A percentile compares a stretch with the other conserved stretches of the same genome.
phyloP scores from a whole-genome alignment of 225 moss, liverwort and hornwort genomes.

The Antitrichia curtipendula region DNA sequence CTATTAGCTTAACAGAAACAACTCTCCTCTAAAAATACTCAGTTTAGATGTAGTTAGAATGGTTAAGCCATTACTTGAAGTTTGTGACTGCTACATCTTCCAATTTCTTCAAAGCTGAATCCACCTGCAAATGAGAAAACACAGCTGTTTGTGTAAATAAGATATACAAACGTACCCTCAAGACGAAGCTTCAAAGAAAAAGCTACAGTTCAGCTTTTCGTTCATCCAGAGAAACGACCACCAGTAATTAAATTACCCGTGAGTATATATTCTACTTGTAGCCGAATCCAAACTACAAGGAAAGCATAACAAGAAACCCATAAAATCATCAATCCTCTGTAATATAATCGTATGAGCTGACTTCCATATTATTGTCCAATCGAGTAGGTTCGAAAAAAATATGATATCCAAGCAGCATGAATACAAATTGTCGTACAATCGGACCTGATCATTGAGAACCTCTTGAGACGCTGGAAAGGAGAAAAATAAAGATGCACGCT shows the following conservation, averaged over 20 bases:
- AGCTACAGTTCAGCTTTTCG: not conserved
- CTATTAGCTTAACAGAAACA: not conserved
- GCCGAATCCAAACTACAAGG: not conserved
- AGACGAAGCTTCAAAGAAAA: not conserved
- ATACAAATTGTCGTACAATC: not conserved
- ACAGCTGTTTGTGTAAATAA: not conserved
- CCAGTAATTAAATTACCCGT: not conserved
- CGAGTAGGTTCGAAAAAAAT: not conserved
- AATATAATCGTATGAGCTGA: not conserved
- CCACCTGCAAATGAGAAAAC: conserved; percentile 23
- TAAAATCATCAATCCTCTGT: not conserved
- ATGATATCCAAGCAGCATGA: not conserved
- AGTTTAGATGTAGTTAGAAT: not conserved
- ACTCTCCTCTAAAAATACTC: not conserved
- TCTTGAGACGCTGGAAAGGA: conserved; percentile 42
- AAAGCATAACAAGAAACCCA: not conserved
- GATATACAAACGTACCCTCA: not conserved
- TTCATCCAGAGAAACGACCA: not conserved
- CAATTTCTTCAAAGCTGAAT: conserved; percentile 33
- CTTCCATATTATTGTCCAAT: not conserved
- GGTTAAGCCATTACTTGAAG: conserved; percentile 24
- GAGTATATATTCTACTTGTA: not conserved
- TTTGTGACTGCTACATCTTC: conserved; percentile 37
- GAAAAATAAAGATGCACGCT: conserved; percentile 48
- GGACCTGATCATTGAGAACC: conserved; percentile 60